Evolutionary conservation across 768 basidiomycete species (phyloP).

Genomic region (Termitomyces sp.): DNA sequence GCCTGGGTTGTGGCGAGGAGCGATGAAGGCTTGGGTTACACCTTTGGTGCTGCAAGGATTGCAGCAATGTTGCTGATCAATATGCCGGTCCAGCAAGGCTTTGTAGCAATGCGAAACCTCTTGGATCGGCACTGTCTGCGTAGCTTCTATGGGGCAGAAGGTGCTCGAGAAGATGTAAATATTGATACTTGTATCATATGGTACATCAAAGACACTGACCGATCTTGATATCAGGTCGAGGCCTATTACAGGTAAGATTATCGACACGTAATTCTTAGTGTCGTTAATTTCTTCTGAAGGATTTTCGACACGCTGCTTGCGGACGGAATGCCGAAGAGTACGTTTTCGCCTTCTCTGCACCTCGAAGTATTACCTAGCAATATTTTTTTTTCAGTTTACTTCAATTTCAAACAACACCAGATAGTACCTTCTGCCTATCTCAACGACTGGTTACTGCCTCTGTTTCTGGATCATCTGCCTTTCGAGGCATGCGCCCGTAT

Average conservation of each 20-base stretch:
- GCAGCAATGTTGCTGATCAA: conserved; percentile 87
- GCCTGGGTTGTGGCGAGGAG: conserved; percentile 87
- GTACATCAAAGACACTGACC: conserved; percentile 9
- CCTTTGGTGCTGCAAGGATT: conserved; percentile 61
- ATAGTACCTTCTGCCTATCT: conserved; percentile 85
- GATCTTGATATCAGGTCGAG: conserved; percentile 57
- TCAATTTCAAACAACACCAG: conserved; percentile 93
- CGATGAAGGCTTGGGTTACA: conserved; percentile 80
- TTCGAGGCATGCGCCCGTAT: conserved; percentile 87
- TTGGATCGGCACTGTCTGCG: conserved; percentile 82
- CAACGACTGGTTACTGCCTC: conserved; percentile 73
- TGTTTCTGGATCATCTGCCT: conserved; percentile 85
- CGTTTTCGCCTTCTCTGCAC: conserved; percentile 17
- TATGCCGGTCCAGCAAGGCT: conserved; percentile 71
- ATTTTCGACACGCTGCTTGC: conserved; percentile 92
- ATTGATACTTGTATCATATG: background rate
- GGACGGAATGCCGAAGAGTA: conserved; percentile 92
- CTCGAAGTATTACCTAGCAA: background rate
- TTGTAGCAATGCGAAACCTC: conserved; percentile 81
- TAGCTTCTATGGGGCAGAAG: conserved; percentile 75
- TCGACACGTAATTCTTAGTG: background rate
- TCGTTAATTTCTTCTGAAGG: conserved; percentile 33
- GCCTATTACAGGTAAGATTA: conserved; percentile 77
- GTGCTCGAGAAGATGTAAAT: conserved; percentile 76
- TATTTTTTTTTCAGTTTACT: conserved; percentile 59